Percentiles rank a stretch among this genome's conserved stretches.
These are phyloP conservation scores for Colletotrichum acutatum DNA, from an alignment of 2,329 filamentous ascomycete species.

Conservation along the genomic window DNA sequence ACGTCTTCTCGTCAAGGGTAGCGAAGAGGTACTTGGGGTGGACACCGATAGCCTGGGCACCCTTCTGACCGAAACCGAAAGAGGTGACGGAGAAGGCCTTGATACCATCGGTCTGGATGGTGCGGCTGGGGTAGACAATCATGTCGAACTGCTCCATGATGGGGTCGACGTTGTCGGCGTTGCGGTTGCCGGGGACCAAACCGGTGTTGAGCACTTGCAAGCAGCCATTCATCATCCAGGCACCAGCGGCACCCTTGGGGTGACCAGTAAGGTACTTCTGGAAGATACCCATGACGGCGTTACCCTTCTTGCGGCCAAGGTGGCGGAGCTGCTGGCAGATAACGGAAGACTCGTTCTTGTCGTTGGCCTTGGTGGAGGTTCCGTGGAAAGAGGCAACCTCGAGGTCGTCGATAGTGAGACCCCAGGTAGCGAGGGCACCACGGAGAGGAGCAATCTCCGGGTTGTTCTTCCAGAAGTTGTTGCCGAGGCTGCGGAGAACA, in stretches of 20 bases:
- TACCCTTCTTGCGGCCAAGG: slow-evolving; percentile 95
- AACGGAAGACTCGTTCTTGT: slow-evolving; percentile 99
- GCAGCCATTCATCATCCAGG: slow-evolving; percentile 99
- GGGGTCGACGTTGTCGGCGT: slow-evolving; percentile 96
- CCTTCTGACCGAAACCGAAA: slow-evolving; percentile 99
- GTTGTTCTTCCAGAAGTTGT: slow-evolving; percentile 99
- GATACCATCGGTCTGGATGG: slow-evolving; percentile 96
- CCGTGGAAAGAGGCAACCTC: slow-evolving; percentile 98
- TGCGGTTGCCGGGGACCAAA: slow-evolving; percentile 95
- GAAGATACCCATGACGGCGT: slow-evolving; percentile 96
- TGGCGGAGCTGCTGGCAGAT: slow-evolving; percentile 97
- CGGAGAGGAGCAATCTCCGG: slow-evolving; percentile 92
- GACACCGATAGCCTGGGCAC: slow-evolving; percentile 95
- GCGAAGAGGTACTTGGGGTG: slow-evolving; percentile 97
- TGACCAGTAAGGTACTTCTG: slow-evolving; percentile 99
- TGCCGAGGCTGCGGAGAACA: slow-evolving; percentile 90
- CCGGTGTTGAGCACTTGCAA: slow-evolving; percentile 95
- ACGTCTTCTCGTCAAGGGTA: slow-evolving; percentile 88
- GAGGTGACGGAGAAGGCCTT: slow-evolving; percentile 99
- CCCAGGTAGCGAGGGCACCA: slow-evolving; percentile 96
- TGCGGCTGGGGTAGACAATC: slow-evolving; percentile 95
- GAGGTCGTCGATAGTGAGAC: slow-evolving; percentile 95
- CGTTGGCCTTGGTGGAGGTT: slow-evolving; percentile 97
- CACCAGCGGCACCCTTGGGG: slow-evolving; percentile 98
- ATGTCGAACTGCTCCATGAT: slow-evolving; percentile 98